A percentile compares a stretch with the other conserved stretches of the same genome.
phyloP scores from a whole-genome alignment of 768 basidiomycete species.

The Lyophyllum atratum region DNA sequence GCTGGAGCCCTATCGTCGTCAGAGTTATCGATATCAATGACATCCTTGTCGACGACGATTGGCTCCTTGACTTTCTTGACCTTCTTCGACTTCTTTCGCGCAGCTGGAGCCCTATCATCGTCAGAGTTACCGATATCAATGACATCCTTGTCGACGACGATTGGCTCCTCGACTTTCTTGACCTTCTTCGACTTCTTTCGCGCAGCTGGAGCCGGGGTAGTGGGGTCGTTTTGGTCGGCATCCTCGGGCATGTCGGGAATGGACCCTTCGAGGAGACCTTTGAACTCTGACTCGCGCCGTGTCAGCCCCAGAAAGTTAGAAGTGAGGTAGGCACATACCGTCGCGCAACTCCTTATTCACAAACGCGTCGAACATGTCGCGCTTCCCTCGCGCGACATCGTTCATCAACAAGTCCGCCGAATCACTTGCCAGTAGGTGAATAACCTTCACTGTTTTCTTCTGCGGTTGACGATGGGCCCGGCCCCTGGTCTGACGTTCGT shows the following conservation, averaged over 20 bases:
- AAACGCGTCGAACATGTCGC: conserved; percentile 15
- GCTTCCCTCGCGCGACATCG: conserved; percentile 11
- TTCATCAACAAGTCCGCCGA: conserved; percentile 15
- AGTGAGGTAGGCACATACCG: background rate
- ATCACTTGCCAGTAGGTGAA: conserved; percentile 11
- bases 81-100: background rate
- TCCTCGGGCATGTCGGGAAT: background rate
- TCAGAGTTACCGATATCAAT: too few species aligned
- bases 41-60: too few species aligned
- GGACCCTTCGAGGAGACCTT: background rate
- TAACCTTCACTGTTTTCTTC: conserved; percentile 6
- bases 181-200: background rate
- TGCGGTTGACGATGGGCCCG: conserved; percentile 14
- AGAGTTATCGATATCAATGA: too few species aligned
- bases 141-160: too few species aligned
- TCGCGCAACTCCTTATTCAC: conserved; percentile 11
- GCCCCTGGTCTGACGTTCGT: conserved; percentile 16
- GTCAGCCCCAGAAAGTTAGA: too few species aligned
- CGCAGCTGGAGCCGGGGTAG: too few species aligned
- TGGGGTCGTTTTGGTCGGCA: too few species aligned
- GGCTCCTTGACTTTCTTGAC: too few species aligned
- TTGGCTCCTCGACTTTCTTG: too few species aligned
- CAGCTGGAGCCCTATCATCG: too few species aligned
- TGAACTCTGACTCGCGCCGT: background rate
- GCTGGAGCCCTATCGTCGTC: too few species aligned